Base-by-base conservation (phyloP, 768 basidiomycete genomes). In the Lentinula lateritia region DNA sequence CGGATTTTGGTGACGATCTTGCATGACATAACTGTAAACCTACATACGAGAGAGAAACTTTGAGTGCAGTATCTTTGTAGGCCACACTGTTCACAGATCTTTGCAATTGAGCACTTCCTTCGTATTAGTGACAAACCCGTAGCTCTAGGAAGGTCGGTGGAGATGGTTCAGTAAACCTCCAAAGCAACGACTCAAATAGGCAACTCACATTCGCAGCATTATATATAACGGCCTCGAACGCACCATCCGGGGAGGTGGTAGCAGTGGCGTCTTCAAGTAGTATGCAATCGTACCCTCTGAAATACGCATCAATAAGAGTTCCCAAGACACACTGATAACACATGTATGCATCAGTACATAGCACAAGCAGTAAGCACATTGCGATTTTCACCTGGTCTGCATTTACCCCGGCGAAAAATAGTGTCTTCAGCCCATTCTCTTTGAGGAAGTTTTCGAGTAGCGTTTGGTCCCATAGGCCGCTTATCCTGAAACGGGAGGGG, bases 361-460 rank as follows among this genome's bases (percentile, higher is more conserved):
- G 16, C 3, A 10, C 1, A 28, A 52, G 23, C 8, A 52, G 18
- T 9, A 32, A 2, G 12, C 12, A 10, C 23, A 23, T 5, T 9
- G 13, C 2, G 35, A 36, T 63, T 50, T 60, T 13, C 60, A 85
- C 87, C 80, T 87, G 85, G 66, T 87, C 86, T 6, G 87, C 75
- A 66, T 88, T 88, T 16, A 88, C 87, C 35, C 86, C 87, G 35
- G 82, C 80, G 59, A 89, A 83, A 63, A 88, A 72, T 36, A 88
- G 72, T 1, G 84, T 86, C 9, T 75, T 83, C 61, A 88, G 80
- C 42, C 87, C 85, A 50, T 84, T 80, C 66, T 87, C 84, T 61
- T 83, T 75, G 45, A 88, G 78, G 68, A 83, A 87, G 41, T 87
- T 70, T 66, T 87, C 86, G 58, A 89, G 71, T 12, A 81, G 76